These are phyloP conservation scores for Trifolium fragiferum DNA, from an alignment of 306 rosid genomes.

Conservation along the genomic window DNA sequence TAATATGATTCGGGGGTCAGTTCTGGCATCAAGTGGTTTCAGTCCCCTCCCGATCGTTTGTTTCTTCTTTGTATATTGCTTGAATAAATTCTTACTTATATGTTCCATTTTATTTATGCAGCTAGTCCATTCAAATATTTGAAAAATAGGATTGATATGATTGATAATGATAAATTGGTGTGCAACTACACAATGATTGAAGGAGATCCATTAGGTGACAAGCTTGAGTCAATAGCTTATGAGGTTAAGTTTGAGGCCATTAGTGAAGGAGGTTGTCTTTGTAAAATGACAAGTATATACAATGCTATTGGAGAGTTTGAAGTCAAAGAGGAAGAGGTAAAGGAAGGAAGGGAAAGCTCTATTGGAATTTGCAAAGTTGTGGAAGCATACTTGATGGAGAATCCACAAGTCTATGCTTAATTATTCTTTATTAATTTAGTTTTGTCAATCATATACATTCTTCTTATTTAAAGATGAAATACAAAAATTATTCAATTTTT, in stretches of 20 bases:
- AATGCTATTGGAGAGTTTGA: slow-evolving; percentile 51
- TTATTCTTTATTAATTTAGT: slow-evolving; percentile 12
- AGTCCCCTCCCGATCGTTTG: neutral
- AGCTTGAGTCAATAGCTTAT: slow-evolving; percentile 68
- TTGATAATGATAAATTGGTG: slow-evolving; percentile 60
- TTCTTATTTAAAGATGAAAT: slow-evolving; percentile 13
- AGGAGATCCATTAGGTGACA: slow-evolving; percentile 75
- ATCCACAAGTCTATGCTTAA: slow-evolving; percentile 67
- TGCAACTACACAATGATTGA: slow-evolving; percentile 79
- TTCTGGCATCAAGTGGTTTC: no score
- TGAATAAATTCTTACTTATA: slow-evolving; percentile 12
- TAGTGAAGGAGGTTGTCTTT: slow-evolving; percentile 65
- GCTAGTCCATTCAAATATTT: slow-evolving; percentile 59
- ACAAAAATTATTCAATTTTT: slow-evolving; percentile 38
- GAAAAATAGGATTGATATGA: slow-evolving; percentile 64
- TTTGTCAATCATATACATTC: slow-evolving; percentile 5
- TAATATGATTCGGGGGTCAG: no score
- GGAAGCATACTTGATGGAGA: slow-evolving; percentile 65
- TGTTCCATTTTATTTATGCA: slow-evolving; percentile 44
- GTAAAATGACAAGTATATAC: slow-evolving; percentile 67
- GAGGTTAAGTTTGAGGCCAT: slow-evolving; percentile 74
- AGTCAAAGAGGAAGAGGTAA: slow-evolving; percentile 65
- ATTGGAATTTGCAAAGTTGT: slow-evolving; percentile 68
- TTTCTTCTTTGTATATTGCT: neutral
- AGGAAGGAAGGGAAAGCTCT: slow-evolving; percentile 73